These are phyloP conservation scores for Metschnikowia amazonensis DNA, from an alignment of 805 yeast genomes.

Conservation along the genomic window DNA sequence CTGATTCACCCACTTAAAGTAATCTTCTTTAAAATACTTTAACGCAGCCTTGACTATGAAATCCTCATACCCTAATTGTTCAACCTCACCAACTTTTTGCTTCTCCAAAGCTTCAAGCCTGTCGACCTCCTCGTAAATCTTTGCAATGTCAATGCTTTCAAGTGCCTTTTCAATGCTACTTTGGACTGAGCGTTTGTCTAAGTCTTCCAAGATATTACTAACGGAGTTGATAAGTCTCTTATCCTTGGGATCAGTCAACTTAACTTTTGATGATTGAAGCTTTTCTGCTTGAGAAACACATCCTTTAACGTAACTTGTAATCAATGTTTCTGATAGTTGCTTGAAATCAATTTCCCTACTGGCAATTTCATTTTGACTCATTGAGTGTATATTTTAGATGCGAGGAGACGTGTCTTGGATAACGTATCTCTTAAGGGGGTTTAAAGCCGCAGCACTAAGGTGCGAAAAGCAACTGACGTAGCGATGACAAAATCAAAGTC, in stretches of 20 bases:
- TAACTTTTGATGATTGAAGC: background rate
- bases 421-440: background rate
- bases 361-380: background rate
- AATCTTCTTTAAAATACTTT: constrained; percentile 60
- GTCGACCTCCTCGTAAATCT: constrained; percentile 61
- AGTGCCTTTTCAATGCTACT: constrained; percentile 48
- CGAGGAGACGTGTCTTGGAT: background rate
- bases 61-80: constrained; percentile 31
- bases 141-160: constrained; percentile 57
- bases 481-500: too few species aligned
- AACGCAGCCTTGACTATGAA: constrained; percentile 31
- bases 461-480: background rate
- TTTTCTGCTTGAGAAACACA: constrained; percentile 6
- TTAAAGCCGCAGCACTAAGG: background rate
- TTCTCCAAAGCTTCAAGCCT: constrained; percentile 9
- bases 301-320: constrained; percentile 10
- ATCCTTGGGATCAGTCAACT: constrained; percentile 1
- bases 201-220: constrained; percentile 2
- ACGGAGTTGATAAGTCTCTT: constrained; percentile 5
- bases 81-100: background rate
- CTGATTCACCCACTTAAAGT: constrained; percentile 79
- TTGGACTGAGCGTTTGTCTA: constrained; percentile 14
- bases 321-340: constrained; percentile 9
- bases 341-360: constrained; percentile 9
- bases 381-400: background rate